Conservation (phyloP, 2,329 filamentous ascomycete species). For the Sporothrix variecibatus region DNA sequence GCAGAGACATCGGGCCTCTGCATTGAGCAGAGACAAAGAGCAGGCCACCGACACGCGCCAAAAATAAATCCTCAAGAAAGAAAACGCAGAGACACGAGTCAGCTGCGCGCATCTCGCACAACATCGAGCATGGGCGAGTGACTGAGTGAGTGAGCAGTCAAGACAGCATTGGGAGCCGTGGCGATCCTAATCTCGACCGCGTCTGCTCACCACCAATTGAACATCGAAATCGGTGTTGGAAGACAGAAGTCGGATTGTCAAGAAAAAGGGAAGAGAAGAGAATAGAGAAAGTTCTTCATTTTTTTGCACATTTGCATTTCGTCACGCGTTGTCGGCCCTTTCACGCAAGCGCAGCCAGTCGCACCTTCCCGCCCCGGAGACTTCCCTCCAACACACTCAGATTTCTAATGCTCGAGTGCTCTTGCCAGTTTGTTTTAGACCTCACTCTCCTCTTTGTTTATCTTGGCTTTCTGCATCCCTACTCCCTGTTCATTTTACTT, state of each 20-base stretch:
- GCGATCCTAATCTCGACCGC: constrained; percentile 22
- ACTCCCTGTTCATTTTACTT: neutral
- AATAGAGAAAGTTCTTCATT: neutral
- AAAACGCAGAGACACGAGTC: neutral
- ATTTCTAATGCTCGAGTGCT: neutral
- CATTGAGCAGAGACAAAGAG: neutral
- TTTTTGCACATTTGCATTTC: neutral
- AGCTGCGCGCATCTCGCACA: neutral
- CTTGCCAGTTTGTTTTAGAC: neutral
- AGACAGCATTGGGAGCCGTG: neutral
- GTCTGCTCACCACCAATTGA: neutral
- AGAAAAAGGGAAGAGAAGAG: neutral
- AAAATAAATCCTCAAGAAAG: neutral
- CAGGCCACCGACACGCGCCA: neutral
- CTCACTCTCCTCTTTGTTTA: neutral
- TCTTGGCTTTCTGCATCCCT: neutral
- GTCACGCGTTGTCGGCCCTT: neutral
- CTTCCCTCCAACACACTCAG: neutral
- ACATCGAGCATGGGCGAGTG: neutral
- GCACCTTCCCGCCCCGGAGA: neutral
- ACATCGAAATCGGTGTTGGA: neutral
- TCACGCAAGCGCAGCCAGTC: neutral
- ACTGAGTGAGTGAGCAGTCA: constrained; percentile 9
- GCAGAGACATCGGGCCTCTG: neutral
- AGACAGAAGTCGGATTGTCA: neutral